These are phyloP conservation scores for Bretschneidera sinensis DNA, from an alignment of 345 rosid species.

Conservation along the genomic window DNA sequence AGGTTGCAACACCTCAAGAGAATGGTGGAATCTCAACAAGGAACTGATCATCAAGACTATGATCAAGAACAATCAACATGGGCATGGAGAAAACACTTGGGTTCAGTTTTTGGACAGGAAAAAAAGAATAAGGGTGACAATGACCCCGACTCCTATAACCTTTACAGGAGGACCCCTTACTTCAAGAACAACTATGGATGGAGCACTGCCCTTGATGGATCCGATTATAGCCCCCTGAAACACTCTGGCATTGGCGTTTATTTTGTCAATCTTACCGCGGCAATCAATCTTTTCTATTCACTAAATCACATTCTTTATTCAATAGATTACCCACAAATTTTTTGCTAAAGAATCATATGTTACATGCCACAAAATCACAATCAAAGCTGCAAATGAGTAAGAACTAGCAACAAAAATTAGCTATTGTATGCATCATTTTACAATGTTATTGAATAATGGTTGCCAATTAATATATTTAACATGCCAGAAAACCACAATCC, in stretches of 20 bases:
- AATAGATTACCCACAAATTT: too few species aligned
- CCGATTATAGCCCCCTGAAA: constrained; percentile 51
- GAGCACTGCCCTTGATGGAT: constrained; percentile 65
- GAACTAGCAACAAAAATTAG: too few species aligned
- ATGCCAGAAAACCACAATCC: too few species aligned
- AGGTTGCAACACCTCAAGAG: constrained; percentile 52
- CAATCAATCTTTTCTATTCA: constrained; percentile 17
- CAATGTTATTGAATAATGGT: too few species aligned
- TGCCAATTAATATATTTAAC: background rate
- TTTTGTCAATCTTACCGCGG: constrained; percentile 81
- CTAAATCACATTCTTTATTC: too few species aligned
- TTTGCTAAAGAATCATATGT: too few species aligned
- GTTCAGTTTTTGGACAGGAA: constrained; percentile 18
- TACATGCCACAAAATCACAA: too few species aligned
- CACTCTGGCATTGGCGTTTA: constrained; percentile 65
- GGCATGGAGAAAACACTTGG: constrained; percentile 58
- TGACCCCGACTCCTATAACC: constrained; percentile 50
- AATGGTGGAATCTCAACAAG: constrained; percentile 34
- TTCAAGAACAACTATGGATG: constrained; percentile 72
- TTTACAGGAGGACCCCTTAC: constrained; percentile 43
- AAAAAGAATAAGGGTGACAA: background rate
- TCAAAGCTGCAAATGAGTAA: too few species aligned
- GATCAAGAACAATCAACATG: constrained; percentile 26
- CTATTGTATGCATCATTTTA: background rate
- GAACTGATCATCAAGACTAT: background rate